Evolutionary conservation across 805 yeast species (phyloP).

Genomic region (Metschnikowia peoriensis): DNA sequence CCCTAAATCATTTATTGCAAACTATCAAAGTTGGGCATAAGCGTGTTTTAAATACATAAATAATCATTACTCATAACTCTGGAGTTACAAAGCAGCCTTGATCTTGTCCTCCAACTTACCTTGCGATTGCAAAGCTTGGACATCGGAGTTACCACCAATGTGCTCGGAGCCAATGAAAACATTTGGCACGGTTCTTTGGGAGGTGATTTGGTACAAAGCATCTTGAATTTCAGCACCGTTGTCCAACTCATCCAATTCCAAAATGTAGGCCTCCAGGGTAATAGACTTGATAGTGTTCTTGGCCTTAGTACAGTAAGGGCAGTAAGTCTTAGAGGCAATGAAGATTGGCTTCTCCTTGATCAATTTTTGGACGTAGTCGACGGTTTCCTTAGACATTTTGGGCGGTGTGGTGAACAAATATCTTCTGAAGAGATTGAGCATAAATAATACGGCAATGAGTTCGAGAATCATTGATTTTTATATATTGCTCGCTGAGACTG

Average conservation of each 20-base stretch:
- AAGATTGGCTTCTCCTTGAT: slow-evolving; percentile 67
- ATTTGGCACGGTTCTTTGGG: slow-evolving; percentile 93
- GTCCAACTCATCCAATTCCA: slow-evolving; percentile 27
- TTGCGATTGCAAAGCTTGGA: slow-evolving; percentile 64
- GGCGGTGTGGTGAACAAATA: slow-evolving; percentile 25
- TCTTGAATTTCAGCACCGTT: slow-evolving; percentile 31
- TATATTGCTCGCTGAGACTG: background rate
- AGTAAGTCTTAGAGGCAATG: slow-evolving; percentile 53
- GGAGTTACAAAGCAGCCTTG: slow-evolving; percentile 20
- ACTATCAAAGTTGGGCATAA: background rate
- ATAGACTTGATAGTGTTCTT: slow-evolving; percentile 19
- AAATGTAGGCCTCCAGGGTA: slow-evolving; percentile 42
- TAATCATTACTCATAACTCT: background rate
- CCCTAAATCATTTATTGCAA: background rate
- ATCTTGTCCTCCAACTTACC: slow-evolving; percentile 53
- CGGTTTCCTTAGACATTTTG: slow-evolving; percentile 60
- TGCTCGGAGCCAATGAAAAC: slow-evolving; percentile 88
- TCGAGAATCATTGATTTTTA: slow-evolving; percentile 2
- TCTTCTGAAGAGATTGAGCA: slow-evolving; percentile 13
- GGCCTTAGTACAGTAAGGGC: slow-evolving; percentile 30
- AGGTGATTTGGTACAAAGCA: slow-evolving; percentile 55
- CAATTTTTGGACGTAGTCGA: slow-evolving; percentile 57
- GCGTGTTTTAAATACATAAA: background rate
- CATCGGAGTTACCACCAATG: slow-evolving; percentile 92
- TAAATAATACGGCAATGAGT: slow-evolving; percentile 2